Percentiles rank a stretch among this genome's conserved stretches.
These are phyloP conservation scores for Bruguiera hainesii DNA, from an alignment of 441 rosid species.

Conservation along the genomic window DNA sequence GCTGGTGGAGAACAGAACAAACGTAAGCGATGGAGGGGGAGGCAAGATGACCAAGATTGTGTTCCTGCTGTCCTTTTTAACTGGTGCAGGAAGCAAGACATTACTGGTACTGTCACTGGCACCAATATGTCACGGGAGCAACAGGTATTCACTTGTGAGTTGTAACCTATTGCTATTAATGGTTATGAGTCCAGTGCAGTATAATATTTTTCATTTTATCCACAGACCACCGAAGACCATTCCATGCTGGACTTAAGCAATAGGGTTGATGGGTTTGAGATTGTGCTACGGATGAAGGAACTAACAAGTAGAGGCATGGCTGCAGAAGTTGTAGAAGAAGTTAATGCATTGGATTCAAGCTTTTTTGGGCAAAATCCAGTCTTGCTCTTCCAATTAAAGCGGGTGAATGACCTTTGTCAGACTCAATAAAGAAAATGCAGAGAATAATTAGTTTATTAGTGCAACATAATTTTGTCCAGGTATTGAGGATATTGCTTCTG, in stretches of 20 bases:
- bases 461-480: background rate
- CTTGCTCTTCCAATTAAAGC: conserved; percentile 83
- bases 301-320: conserved; percentile 82
- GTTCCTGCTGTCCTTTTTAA: conserved; percentile 37
- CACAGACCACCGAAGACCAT: conserved; percentile 39
- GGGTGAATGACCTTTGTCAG: conserved; percentile 38
- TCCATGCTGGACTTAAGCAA: conserved; percentile 17
- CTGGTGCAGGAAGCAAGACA: conserved; percentile 38
- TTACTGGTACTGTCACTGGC: conserved; percentile 23
- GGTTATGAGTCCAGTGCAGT: conserved; percentile 8
- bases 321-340: conserved; percentile 73
- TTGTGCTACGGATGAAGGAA: conserved; percentile 74
- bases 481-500: background rate
- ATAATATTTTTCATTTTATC: conserved; percentile 3
- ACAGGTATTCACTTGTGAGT: conserved; percentile 32
- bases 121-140: conserved; percentile 27
- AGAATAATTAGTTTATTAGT: background rate
- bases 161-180: conserved; percentile 7
- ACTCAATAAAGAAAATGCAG: background rate
- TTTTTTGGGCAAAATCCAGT: conserved; percentile 64
- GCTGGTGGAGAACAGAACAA: conserved; percentile 63
- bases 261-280: conserved; percentile 58
- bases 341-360: conserved; percentile 64
- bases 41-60: conserved; percentile 55
- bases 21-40: conserved; percentile 92